phyloP scores from a whole-genome alignment of 441 rosid species.

The Gossypium gossypioides region DNA sequence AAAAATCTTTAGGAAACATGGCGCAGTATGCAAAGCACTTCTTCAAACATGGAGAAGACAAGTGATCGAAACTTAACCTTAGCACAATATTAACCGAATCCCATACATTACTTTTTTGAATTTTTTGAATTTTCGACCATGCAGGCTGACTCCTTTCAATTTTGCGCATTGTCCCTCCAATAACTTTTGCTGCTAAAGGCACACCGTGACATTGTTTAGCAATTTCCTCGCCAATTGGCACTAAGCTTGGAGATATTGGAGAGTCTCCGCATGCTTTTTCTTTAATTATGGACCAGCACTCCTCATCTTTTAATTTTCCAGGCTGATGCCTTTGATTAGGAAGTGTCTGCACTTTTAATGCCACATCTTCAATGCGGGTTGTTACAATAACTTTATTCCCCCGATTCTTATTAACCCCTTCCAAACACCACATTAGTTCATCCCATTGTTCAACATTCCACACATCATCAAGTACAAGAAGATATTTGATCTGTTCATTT shows the following conservation, averaged over 20 bases:
- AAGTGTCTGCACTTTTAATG: background rate
- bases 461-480: slow-evolving; percentile 27
- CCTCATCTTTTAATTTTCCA: background rate
- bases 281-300: background rate
- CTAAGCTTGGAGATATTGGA: background rate
- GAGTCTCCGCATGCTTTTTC: background rate
- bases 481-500: background rate
- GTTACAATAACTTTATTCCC: slow-evolving; percentile 18
- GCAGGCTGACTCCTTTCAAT: background rate
- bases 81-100: background rate
- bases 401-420: background rate
- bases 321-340: background rate
- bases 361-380: slow-evolving; percentile 14
- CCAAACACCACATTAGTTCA: background rate
- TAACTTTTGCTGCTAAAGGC: background rate
- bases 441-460: slow-evolving; percentile 15
- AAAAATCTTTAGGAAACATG: slow-evolving; percentile 12
- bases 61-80: slow-evolving; percentile 3
- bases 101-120: background rate
- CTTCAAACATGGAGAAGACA: background rate
- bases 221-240: background rate
- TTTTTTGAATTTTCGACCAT: background rate
- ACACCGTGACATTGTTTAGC: background rate
- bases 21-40: slow-evolving; percentile 11
- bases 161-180: slow-evolving; percentile 14